Evolutionary conservation across 805 yeast species (phyloP), one percentile per base, ranked within the genome.

Genomic region (Candida ascalaphidarum): DNA sequence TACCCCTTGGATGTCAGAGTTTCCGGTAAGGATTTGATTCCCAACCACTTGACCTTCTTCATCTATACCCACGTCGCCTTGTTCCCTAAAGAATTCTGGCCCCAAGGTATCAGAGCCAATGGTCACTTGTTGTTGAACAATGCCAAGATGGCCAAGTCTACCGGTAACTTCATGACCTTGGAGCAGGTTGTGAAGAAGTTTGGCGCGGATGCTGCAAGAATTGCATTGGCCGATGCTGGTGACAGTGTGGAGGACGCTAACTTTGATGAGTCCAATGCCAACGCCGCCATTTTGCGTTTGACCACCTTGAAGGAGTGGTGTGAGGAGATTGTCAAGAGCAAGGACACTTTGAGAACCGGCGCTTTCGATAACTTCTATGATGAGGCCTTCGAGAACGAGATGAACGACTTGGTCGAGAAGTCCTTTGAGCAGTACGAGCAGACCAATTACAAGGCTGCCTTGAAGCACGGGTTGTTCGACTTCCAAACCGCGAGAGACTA

Each of bases 221-320:
- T 92, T 55, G 96, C 98, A 4, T 66, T 92, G 40, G 98, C 97
- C 25, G 98, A 92, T 65, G 96, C 96, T 29, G 98, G 98, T 67
- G 98, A 92, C 55, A 68, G 92, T 23, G 76, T 86, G 42, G 98
- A 92, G 63, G 98, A 92, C 58, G 98, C 98, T 29, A 92, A 92
- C 67, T 83, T 92, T 50, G 98, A 92, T 49, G 98, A 92, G 63
- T 65, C 85, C 35, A 88, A 79, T 50, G 98, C 98, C 31, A 92
- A 92, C 50, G 96, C 98, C 26, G 96, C 97, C 15, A 88, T 92
- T 54, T 72, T 92, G 55, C 82, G 98, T 64, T 71, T 92, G 53
- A 81, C 73, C 56, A 89, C 84, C 31, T 69, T 89, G 57, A 89
- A 84, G 55, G 97, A 88, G 58, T 92, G 98, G 98, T 74, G 82